phyloP scores from a whole-genome alignment of 345 rosid genomes.

The Syzygium aromaticum region DNA sequence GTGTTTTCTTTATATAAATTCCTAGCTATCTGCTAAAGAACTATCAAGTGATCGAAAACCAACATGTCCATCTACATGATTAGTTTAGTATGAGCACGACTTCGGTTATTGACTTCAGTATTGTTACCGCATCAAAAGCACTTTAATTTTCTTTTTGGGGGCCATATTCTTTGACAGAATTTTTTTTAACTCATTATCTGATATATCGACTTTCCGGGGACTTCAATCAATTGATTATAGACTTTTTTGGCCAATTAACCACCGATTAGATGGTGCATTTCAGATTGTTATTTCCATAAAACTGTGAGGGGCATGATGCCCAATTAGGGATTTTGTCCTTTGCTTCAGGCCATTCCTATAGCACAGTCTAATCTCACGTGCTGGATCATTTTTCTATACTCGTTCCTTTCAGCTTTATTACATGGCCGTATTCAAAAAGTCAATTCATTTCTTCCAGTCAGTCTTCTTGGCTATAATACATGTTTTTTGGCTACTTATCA shows the following conservation, averaged over 20 bases:
- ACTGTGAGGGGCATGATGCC: background rate
- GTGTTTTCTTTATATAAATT: background rate
- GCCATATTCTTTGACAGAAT: background rate
- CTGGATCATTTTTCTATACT: background rate
- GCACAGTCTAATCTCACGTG: background rate
- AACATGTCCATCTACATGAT: background rate
- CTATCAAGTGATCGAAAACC: background rate
- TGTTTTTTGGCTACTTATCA: background rate
- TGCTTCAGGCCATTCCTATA: background rate
- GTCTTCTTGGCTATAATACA: background rate
- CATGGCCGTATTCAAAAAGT: background rate
- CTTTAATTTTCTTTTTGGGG: background rate
- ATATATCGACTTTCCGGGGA: background rate
- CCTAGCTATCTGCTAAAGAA: background rate
- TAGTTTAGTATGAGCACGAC: background rate
- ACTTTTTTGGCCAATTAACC: background rate
- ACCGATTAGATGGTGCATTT: background rate
- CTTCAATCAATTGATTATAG: background rate
- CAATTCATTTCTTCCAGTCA: background rate
- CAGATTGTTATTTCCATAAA: background rate
- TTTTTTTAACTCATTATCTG: background rate
- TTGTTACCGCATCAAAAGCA: background rate
- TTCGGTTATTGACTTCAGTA: background rate
- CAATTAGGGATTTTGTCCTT: background rate
- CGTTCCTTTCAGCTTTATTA: background rate